A percentile compares a stretch with the other conserved stretches of the same genome.
These are phyloP conservation scores for Hyparrhenia diplandra DNA, from an alignment of 176 grass and related monocot species.

Conservation along the genomic window DNA sequence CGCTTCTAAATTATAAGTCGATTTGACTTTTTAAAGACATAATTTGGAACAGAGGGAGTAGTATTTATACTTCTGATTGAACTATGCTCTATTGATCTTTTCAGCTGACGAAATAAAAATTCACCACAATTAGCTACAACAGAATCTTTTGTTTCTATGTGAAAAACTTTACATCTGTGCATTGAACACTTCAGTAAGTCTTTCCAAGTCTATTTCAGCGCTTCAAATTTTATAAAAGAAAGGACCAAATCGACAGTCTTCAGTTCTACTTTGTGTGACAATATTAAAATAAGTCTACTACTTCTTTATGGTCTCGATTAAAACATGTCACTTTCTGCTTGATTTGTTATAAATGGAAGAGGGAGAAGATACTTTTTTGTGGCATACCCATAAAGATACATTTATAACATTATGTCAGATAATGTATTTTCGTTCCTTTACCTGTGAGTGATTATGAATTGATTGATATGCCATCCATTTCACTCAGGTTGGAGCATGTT, in stretches of 20 bases:
- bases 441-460: constrained; percentile 6
- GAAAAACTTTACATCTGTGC: neutral
- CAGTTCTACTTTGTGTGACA: neutral
- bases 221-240: neutral
- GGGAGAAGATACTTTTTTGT: neutral
- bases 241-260: neutral
- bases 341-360: constrained; percentile 12
- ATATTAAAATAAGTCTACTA: neutral
- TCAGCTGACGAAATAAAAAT: neutral
- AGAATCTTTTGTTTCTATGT: neutral
- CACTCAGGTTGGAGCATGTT: constrained; percentile 87
- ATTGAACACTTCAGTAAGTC: neutral
- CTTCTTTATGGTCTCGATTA: neutral
- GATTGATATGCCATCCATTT: neutral
- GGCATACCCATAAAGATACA: neutral
- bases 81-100: neutral
- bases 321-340: neutral
- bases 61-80: neutral
- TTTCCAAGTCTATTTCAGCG: neutral
- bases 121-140: neutral
- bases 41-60: neutral
- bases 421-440: neutral
- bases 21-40: too few species aligned
- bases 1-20: too few species aligned
- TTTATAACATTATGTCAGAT: neutral